phyloP scores from a whole-genome alignment of 805 yeast genomes.

The Blastobotrys peoriensis region DNA sequence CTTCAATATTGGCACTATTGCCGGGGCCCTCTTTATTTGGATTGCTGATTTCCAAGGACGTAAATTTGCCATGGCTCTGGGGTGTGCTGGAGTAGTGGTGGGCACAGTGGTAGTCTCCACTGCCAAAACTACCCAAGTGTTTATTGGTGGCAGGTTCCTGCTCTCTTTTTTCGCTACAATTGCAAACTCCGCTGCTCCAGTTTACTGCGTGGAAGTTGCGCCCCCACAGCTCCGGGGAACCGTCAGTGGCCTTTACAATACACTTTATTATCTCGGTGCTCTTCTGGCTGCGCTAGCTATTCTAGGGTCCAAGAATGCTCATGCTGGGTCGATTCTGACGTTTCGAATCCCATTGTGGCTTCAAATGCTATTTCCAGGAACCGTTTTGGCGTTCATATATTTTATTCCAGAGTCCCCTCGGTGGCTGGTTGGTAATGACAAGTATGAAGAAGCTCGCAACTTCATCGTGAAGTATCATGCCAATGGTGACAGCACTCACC shows the following conservation, averaged over 20 bases:
- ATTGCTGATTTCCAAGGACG: slow-evolving; percentile 13
- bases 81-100: slow-evolving; percentile 14
- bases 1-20: slow-evolving; percentile 15
- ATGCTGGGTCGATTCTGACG: slow-evolving; percentile 6
- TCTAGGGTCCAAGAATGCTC: slow-evolving; percentile 9
- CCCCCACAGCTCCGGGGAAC: slow-evolving; percentile 18
- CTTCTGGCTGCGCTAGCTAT: slow-evolving; percentile 12
- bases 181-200: slow-evolving; percentile 13
- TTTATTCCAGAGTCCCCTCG: slow-evolving; percentile 88
- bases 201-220: slow-evolving; percentile 16
- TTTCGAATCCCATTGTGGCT: slow-evolving; percentile 17
- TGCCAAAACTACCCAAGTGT: slow-evolving; percentile 6
- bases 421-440: slow-evolving; percentile 63
- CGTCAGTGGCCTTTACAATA: slow-evolving; percentile 18
- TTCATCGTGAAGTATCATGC: slow-evolving; percentile 21
- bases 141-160: slow-evolving; percentile 17
- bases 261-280: slow-evolving; percentile 12
- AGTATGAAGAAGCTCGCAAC: slow-evolving; percentile 38
- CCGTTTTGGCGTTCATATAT: slow-evolving; percentile 29
- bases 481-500: slow-evolving; percentile 15
- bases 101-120: slow-evolving; percentile 14
- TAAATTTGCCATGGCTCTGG: slow-evolving; percentile 10
- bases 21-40: slow-evolving; percentile 13
- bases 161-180: slow-evolving; percentile 14
- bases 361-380: slow-evolving; percentile 13